Evolutionary conservation across 106 monocot genomes (phyloP), one percentile per base, ranked within the genome.

Genomic region (Narthecium ossifragum): DNA sequence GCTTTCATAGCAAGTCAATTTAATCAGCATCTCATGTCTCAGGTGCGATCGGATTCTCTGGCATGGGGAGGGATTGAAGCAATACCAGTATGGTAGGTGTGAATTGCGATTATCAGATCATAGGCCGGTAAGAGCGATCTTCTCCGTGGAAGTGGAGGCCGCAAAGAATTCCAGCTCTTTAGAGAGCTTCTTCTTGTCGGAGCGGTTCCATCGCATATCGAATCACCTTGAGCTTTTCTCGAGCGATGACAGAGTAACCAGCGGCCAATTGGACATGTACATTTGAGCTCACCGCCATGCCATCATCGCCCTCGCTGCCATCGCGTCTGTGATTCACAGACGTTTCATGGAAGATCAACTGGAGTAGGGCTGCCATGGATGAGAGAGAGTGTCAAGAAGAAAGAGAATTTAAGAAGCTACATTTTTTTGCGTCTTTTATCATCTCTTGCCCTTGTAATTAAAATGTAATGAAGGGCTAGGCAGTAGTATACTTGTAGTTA

Each of bases 1-100:
- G n/a, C n/a, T n/a, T n/a, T n/a, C n/a, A n/a, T n/a, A n/a, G n/a
- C n/a, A n/a, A n/a, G n/a, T n/a, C n/a, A n/a, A 26, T 26, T 53
- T 8, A 27, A 26, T 21, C 14, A 7, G 21, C 0, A 26, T 10
- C 13, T 55, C 2, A 0, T 10, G 2, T 55, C 5, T 21, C 15
- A 65, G 65, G 65, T 65, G 65, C 28, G 65, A 65, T 29, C 23
- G 65, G 26, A 53, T 65, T 17, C 34, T 65, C 15, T 65, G 65
- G 65, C 33, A 39, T n/a, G 52, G 65, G 2, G 22, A 39, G 13
- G 65, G 65, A 24, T 22, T 65, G 38, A 65, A 52, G 38, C 65
- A 65, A 26, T 20, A 6, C 2, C 7, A 11, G n/a, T 65, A 65
- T 15, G 53, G 40, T 31, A 2, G 65, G 17, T n/a, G 36, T 9